Evolutionary conservation across 768 basidiomycete species (phyloP).

Genomic region (Mycena filopes): DNA sequence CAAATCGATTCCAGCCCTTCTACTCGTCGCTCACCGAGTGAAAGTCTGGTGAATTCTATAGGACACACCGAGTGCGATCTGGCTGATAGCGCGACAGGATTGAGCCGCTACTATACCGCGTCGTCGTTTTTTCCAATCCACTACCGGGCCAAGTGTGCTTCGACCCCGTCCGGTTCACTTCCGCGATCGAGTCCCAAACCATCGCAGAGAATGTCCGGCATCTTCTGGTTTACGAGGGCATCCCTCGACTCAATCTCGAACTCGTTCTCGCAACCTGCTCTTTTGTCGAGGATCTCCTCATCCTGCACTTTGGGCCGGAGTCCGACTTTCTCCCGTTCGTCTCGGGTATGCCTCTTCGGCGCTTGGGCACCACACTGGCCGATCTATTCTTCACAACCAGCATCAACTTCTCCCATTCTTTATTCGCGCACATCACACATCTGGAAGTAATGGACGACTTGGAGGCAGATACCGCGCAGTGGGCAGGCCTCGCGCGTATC

Average conservation of each 20-base stretch:
- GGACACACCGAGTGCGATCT: not conserved
- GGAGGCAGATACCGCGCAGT: not conserved
- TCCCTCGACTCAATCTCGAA: not conserved
- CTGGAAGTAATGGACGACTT: not conserved
- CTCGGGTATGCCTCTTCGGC: conserved; percentile 2
- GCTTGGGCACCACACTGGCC: not conserved
- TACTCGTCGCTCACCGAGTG: conserved; percentile 12
- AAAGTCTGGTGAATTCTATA: conserved; percentile 1
- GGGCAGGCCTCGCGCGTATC: conserved; percentile 1
- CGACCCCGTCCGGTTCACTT: not conserved
- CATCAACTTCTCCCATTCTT: conserved; percentile 7
- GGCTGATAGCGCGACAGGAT: not conserved
- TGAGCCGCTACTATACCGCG: conserved; percentile 7
- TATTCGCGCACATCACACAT: conserved; percentile 6
- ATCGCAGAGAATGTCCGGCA: conserved; percentile 3
- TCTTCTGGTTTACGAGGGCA: not conserved
- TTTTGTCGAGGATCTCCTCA: not conserved
- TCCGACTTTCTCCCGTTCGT: not conserved
- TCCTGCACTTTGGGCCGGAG: not conserved
- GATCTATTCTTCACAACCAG: not conserved
- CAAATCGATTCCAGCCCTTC: conserved; percentile 1
- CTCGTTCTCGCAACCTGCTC: conserved; percentile 1
- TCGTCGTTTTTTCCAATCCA: conserved; percentile 7
- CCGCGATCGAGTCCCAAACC: conserved; percentile 3
- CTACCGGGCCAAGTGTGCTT: not conserved